These are phyloP conservation scores for Neofusicoccum sp. DNA, from an alignment of 2,329 filamentous ascomycete genomes.

Conservation along the genomic window DNA sequence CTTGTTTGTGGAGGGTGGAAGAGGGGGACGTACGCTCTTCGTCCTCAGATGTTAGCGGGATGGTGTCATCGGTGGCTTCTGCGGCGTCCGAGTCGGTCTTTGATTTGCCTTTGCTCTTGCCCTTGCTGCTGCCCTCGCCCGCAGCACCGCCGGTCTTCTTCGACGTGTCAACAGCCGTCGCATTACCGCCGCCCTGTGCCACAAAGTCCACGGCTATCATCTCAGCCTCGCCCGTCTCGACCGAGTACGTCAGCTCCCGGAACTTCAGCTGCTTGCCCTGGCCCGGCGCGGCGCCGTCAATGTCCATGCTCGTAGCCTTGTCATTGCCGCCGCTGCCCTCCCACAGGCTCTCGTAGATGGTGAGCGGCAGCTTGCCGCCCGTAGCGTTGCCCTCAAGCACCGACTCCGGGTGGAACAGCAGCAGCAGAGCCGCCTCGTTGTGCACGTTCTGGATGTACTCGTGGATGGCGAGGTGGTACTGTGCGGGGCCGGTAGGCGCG, in stretches of 20 bases:
- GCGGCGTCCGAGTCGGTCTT: slow-evolving; percentile 36
- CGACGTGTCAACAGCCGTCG: slow-evolving; percentile 59
- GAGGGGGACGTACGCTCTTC: slow-evolving; percentile 58
- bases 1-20: background rate
- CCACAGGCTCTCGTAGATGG: slow-evolving; percentile 80
- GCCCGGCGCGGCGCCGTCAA: slow-evolving; percentile 59
- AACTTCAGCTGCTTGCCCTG: slow-evolving; percentile 64
- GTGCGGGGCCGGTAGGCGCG: slow-evolving; percentile 69
- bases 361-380: slow-evolving; percentile 82
- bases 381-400: slow-evolving; percentile 56
- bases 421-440: slow-evolving; percentile 84
- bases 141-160: slow-evolving; percentile 26
- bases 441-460: slow-evolving; percentile 71
- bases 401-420: slow-evolving; percentile 78
- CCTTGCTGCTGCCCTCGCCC: slow-evolving; percentile 51
- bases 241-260: slow-evolving; percentile 78
- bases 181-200: slow-evolving; percentile 80
- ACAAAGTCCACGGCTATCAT: slow-evolving; percentile 98
- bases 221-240: slow-evolving; percentile 93
- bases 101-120: slow-evolving; percentile 55
- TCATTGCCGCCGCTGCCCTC: slow-evolving; percentile 40
- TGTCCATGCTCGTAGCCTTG: slow-evolving; percentile 48
- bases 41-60: slow-evolving; percentile 59
- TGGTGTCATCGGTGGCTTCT: slow-evolving; percentile 32
- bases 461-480: slow-evolving; percentile 72